These are phyloP conservation scores for Crepidotus variabilis DNA, from an alignment of 768 basidiomycete genomes.

Conservation along the genomic window DNA sequence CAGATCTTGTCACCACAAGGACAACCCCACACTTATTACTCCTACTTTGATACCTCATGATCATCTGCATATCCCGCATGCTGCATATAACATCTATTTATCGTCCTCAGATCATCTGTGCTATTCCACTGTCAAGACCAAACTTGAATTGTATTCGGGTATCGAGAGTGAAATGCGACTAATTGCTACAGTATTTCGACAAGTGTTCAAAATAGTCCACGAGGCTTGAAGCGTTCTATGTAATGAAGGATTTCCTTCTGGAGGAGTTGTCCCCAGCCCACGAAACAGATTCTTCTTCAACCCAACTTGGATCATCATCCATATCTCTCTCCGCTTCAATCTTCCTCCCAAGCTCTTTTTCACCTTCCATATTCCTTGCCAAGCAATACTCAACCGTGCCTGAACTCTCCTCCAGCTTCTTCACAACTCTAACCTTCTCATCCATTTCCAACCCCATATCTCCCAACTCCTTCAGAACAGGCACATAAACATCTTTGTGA, in stretches of 20 bases:
- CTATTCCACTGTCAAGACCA: no score
- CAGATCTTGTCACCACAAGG: no score
- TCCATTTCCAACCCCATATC: constrained; percentile 49
- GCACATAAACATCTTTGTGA: constrained; percentile 53
- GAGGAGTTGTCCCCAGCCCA: constrained; percentile 3
- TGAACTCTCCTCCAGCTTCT: constrained; percentile 1
- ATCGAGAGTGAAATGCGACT: no score
- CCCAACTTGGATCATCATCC: constrained; percentile 14
- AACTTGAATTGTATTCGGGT: no score
- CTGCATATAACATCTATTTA: no score
- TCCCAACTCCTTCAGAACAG: constrained; percentile 60
- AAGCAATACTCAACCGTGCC: neutral
- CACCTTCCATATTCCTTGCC: neutral
- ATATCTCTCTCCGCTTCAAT: constrained; percentile 7
- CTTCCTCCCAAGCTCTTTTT: neutral
- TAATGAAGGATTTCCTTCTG: neutral
- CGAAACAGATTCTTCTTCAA: constrained; percentile 10
- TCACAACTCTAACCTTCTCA: constrained; percentile 20
- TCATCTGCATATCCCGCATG: no score
- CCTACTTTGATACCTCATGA: no score
- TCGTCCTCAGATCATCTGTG: no score
- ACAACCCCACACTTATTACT: no score
- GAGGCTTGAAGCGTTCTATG: no score
- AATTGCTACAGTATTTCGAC: no score
- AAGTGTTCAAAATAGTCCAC: no score